Base-by-base conservation (phyloP, 352 stramenopile species). In the Phytophthora sp. region DNA sequence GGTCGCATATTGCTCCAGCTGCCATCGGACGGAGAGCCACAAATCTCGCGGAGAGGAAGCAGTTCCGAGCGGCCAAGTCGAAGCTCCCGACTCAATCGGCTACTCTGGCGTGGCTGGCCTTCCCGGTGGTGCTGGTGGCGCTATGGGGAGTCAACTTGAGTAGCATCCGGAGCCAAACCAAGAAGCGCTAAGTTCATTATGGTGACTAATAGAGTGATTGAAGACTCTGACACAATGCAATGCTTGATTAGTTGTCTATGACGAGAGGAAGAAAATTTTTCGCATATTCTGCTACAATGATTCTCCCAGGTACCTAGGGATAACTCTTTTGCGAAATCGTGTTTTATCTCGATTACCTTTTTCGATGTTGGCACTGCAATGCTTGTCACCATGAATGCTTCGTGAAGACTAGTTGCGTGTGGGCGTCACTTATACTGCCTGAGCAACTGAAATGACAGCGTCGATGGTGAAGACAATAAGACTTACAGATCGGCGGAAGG, bases 141-240 rank as follows among this genome's bases (percentile, higher is more conserved):
- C 55, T 92, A 9, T 90, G 81, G 81, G 81, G 74, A 10, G 76
- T 89, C 32, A 89, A 90, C 46, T 20, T 92, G 10, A 85, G 53
- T 53, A 69, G 54, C 46, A 69, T 92, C 65, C 78, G 76, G 60
- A 74, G 83, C 20, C 73, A 79, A 55, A 76, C 74, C 31, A 76
- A 74, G 45, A 77, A 75, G n/a, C 39, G 48, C 4, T 71, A 31
- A 76, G 42, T 69, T 51, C 50, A 52, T 55, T 67, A 32, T 66
- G 8, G 28, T 45, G 17, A n/a, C 5, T 43, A 15, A 43, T 43
- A 43, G 39, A 66, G 44, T 54, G 74, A 60, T 65, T 64, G 52
- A 66, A 50, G 7, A 59, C 35, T 58, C 17, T 11, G 28, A 11
- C 50, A 51, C 9, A 63, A 12, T 32, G 27, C 8, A 11, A 24